These are phyloP conservation scores for Cryptococcus neoformans DNA, from an alignment of 1,284 basidiomycete genomes.

Conservation along the genomic window DNA sequence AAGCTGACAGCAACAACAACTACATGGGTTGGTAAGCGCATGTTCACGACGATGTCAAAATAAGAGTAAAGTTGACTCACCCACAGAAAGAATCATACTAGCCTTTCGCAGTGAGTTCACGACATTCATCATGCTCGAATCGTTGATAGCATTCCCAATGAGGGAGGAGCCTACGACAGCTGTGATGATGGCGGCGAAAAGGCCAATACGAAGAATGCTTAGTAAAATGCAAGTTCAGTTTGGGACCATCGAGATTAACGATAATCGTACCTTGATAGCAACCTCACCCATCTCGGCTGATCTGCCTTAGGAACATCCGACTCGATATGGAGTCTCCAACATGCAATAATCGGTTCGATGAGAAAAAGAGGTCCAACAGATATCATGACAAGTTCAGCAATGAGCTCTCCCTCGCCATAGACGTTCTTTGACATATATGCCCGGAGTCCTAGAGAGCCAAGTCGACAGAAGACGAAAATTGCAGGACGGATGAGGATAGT, in stretches of 20 bases:
- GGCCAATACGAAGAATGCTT: constrained; percentile 4
- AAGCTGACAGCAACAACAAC: constrained; percentile 15
- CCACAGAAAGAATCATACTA: constrained; percentile 20
- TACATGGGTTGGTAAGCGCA: not conserved
- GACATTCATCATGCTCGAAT: constrained; percentile 5
- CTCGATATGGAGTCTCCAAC: constrained; percentile 28
- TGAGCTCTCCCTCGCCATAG: constrained; percentile 21
- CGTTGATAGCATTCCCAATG: constrained; percentile 13
- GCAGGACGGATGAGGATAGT: constrained; percentile 27
- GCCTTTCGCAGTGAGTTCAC: constrained; percentile 22
- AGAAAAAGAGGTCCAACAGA: constrained; percentile 33
- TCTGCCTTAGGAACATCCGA: constrained; percentile 12
- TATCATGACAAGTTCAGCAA: constrained; percentile 32
- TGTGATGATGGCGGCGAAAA: constrained; percentile 26
- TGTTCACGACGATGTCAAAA: not conserved
- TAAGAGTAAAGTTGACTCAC: constrained; percentile 7
- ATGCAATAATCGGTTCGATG: constrained; percentile 25
- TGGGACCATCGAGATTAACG: not conserved
- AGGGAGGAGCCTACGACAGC: constrained; percentile 16
- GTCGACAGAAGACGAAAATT: constrained; percentile 23
- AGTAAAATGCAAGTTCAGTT: not conserved
- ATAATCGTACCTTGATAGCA: constrained; percentile 8
- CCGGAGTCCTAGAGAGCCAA: constrained; percentile 25
- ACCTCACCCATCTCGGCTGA: constrained; percentile 15
- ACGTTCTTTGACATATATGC: constrained; percentile 27